These are phyloP conservation scores for Calonectria hongkongensis DNA, from an alignment of 2,329 filamentous ascomycete species.

Conservation along the genomic window DNA sequence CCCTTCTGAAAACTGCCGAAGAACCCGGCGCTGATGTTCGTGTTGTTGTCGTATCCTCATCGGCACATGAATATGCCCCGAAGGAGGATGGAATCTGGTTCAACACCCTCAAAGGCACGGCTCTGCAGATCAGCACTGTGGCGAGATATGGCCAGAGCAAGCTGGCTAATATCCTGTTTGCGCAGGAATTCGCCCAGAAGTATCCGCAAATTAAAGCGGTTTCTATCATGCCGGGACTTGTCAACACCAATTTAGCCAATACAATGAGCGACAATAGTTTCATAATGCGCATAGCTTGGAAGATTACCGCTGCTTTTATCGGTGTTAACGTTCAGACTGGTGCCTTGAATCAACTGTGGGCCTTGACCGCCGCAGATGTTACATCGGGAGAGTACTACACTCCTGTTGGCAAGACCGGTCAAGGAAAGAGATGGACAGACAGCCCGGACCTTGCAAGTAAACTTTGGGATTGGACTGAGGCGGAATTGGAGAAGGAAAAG, in stretches of 20 bases:
- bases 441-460: too few species aligned
- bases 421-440: too few species aligned
- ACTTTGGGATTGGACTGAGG: too few species aligned
- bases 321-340: too few species aligned
- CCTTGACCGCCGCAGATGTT: too few species aligned
- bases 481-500: too few species aligned
- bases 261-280: neutral
- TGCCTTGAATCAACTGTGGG: too few species aligned
- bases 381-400: too few species aligned
- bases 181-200: conserved; percentile 5
- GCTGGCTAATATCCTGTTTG: conserved; percentile 16
- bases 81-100: conserved; percentile 12
- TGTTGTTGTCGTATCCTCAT: conserved; percentile 45
- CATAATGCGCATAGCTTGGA: too few species aligned
- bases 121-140: conserved; percentile 1
- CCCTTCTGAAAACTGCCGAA: conserved; percentile 54
- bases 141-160: conserved; percentile 26
- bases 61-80: conserved; percentile 6
- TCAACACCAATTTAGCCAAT: neutral
- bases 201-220: neutral
- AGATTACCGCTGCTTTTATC: too few species aligned
- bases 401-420: too few species aligned
- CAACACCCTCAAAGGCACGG: neutral
- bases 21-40: conserved; percentile 52
- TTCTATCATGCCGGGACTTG: conserved; percentile 3